Percentiles rank a stretch among this genome's conserved stretches.
Conservation (phyloP, 2,329 filamentous ascomycete genomes). For the Mycocentrospora acerina region DNA sequence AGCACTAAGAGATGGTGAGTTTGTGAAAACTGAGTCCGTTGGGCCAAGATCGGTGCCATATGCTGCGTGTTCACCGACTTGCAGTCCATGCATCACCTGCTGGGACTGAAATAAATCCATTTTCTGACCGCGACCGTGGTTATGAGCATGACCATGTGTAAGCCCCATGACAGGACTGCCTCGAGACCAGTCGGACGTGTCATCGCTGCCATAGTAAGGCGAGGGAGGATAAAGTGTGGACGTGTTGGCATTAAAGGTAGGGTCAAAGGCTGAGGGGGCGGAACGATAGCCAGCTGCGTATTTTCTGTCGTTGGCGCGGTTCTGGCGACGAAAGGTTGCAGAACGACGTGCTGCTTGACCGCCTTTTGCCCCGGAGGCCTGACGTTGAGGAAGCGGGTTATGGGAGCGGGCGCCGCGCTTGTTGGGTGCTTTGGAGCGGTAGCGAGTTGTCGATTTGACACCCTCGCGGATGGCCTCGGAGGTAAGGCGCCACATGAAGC, state of each 20-base stretch:
- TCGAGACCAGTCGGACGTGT: neutral
- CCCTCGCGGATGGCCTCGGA: slow-evolving; percentile 68
- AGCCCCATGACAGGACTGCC: slow-evolving; percentile 5
- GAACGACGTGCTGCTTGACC: slow-evolving; percentile 45
- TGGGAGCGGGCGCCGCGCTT: slow-evolving; percentile 40
- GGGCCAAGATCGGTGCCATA: slow-evolving; percentile 23
- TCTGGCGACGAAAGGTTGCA: slow-evolving; percentile 22
- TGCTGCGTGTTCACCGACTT: slow-evolving; percentile 8
- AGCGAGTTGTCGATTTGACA: slow-evolving; percentile 79
- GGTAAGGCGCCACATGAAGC: slow-evolving; percentile 75
- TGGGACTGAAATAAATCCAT: slow-evolving; percentile 12
- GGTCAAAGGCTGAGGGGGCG: slow-evolving; percentile 15
- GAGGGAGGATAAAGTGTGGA: slow-evolving; percentile 14
- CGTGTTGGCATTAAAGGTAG: slow-evolving; percentile 6
- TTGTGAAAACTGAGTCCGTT: slow-evolving; percentile 24
- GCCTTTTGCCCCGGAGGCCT: slow-evolving; percentile 49
- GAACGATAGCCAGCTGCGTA: slow-evolving; percentile 10
- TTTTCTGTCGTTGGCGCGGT: slow-evolving; percentile 20
- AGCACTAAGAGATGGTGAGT: slow-evolving; percentile 17
- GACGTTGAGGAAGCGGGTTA: slow-evolving; percentile 41
- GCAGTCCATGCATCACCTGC: slow-evolving; percentile 7
- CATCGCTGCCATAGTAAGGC: slow-evolving; percentile 24
- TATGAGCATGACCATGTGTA: neutral
- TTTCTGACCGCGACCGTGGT: no score
- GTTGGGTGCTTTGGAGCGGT: slow-evolving; percentile 49